Evolutionary conservation across 768 basidiomycete genomes (phyloP), one percentile per base, ranked within the genome.

Genomic region (Lyophyllum decastes): DNA sequence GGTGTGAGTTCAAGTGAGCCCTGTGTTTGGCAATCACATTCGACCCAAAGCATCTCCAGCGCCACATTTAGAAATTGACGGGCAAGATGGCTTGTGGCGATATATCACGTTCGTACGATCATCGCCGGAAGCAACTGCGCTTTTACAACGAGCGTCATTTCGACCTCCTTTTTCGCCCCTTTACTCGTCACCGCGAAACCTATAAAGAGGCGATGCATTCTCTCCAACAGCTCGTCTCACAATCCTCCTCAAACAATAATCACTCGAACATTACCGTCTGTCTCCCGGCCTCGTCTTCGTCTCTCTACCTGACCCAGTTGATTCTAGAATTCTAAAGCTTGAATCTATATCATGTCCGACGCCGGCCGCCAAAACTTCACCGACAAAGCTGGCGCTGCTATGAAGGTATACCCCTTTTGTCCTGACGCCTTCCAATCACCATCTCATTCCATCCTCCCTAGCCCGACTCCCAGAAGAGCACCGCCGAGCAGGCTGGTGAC

Each of bases 381-480:
- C 66, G 82, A 85, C 77, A 87, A 86, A 73, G 78, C 76, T 49
- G 58, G 66, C 35, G 60, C 83, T 65, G 72, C 80, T 44, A 2
- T 83, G 52, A 84, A 86, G 81, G 83, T 84, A 48, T 1, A 55
- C 25, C 8, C 24, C 34, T 19, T 3, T 14, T 8, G n/a, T n/a
- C n/a, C n/a, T 24, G 11, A 35, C 30, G 27, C 22, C 12, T 30
- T 35, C 25, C 25, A 4, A 21, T 33, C 30, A 30, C 21, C 16
- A 12, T 52, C 33, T 47, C 9, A 54, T 43, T 47, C 22, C 55
- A 44, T 30, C 33, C 47, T 49, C 30, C 57, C 4, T 50, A 85
- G 84, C 84, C 84, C 63, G 84, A 86, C 61, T 81, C 79, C 30
- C 73, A 86, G 75, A 87, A 87, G 75, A 59, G 74, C n/a, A 74